Base-by-base conservation (phyloP, 106 monocot species). In the Apostasia ramifera region DNA sequence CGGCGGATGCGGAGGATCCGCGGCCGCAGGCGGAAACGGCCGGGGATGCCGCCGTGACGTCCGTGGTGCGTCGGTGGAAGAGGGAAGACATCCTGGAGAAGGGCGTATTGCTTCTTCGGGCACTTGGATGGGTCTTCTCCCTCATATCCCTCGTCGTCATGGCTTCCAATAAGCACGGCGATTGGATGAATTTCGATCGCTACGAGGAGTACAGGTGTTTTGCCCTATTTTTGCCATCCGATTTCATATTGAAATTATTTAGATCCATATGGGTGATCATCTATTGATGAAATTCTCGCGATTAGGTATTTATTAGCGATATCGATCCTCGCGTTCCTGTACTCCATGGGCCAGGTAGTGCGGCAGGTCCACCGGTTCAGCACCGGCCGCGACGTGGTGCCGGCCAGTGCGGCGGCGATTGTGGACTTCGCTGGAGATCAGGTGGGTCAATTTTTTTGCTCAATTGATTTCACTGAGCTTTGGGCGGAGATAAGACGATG, bases 191-290 rank as follows among this genome's bases (percentile, higher is more conserved):
- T 12, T 95, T 95, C 72, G 73, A 84, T 8, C 70, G 76, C 4
- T 89, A 92, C 74, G 71, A 89, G 40, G 95, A 95, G 52, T 95
- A 92, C 78, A 86, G 77, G 94, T 95, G 55, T 47, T 26, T 77
- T 10, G 26, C 13, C 44, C 40, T 48, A 63, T 53, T 52, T 41
- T 8, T n/a, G 8, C 2, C 48, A 12, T 46, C 3, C 43, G 40
- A 42, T 50, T 48, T 48, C 11, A 11, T 61, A 59, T 57, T 3
- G 43, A 49, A n/a, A 73, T 53, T 26, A 9, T 44, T 4, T 61
- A 11, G 62, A 43, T 12, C 6, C n/a, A 6, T 41, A 2, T 3
- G 1, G 59, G 6, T 9, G 3, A 8, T 10, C 46, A 43, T 54
- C 38, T 6, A 9, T 39, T 59, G 45, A 47, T 13, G 6, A n/a